A percentile compares a stretch with the other conserved stretches of the same genome.
Evolutionary conservation across 352 stramenopile species (phyloP).

Genomic region (Globisporangium perplexum): DNA sequence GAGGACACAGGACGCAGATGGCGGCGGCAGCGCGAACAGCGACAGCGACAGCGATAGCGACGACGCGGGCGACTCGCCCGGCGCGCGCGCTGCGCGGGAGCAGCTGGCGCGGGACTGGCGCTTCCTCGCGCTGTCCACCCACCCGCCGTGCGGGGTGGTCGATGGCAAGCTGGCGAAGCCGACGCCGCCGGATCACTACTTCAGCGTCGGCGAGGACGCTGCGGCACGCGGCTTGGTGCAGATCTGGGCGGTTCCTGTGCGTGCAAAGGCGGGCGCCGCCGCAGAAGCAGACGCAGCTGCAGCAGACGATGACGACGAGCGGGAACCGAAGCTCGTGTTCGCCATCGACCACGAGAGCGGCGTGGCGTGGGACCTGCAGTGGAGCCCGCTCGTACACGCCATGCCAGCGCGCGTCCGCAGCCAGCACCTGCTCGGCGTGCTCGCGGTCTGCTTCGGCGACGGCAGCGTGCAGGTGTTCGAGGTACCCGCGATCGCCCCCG

Average conservation of each 20-base stretch:
- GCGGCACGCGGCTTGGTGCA: constrained; percentile 50
- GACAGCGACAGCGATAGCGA: constrained; percentile 4
- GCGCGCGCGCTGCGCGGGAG: constrained; percentile 1
- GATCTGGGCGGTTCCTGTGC: constrained; percentile 70
- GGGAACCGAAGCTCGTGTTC: constrained; percentile 55
- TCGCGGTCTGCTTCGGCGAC: constrained; percentile 73
- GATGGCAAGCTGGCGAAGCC: constrained; percentile 54
- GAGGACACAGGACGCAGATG: not conserved
- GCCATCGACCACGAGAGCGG: constrained; percentile 72
- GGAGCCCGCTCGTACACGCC: constrained; percentile 47
- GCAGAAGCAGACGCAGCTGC: not conserved
- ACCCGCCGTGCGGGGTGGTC: constrained; percentile 60
- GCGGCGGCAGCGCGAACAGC: no score
- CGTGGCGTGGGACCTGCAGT: constrained; percentile 79
- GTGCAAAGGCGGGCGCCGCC: constrained; percentile 1
- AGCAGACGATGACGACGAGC: not conserved
- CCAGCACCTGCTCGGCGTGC: constrained; percentile 40
- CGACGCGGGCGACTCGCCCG: not conserved
- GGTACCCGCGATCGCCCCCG: constrained; percentile 35
- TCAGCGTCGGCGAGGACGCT: constrained; percentile 31
- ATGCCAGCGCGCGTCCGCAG: constrained; percentile 20
- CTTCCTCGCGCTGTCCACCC: constrained; percentile 55
- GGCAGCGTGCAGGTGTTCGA: constrained; percentile 68
- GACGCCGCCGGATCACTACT: constrained; percentile 75
- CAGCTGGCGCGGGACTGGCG: constrained; percentile 32